Evolutionary conservation across 257 asterid genomes (phyloP).

Genomic region (Paraleonurus japonicus): DNA sequence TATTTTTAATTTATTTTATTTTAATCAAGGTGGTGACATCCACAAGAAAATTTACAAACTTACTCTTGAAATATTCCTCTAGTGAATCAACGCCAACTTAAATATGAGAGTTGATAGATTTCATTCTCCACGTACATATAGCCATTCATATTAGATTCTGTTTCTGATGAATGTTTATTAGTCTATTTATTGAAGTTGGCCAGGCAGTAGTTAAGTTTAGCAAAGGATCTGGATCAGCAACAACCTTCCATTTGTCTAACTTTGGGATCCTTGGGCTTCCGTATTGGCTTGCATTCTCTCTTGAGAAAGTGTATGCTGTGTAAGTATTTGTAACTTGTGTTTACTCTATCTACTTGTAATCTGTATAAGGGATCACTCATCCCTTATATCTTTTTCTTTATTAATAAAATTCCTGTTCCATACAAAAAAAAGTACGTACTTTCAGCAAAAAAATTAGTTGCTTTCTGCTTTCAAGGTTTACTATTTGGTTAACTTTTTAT

Average conservation of each 20-base stretch:
- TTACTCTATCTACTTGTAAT: too few relatives aligned
- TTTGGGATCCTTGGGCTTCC: slow-evolving; percentile 86
- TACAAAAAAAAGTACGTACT: too few relatives aligned
- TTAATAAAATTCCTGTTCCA: too few relatives aligned
- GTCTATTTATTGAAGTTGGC: slow-evolving; percentile 58
- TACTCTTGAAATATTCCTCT: too few relatives aligned
- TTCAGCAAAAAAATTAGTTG: neutral
- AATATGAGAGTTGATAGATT: too few relatives aligned
- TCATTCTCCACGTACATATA: too few relatives aligned
- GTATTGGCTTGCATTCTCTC: slow-evolving; percentile 71
- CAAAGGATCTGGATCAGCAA: slow-evolving; percentile 46
- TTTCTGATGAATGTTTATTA: slow-evolving; percentile 27
- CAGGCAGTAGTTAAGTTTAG: slow-evolving; percentile 62
- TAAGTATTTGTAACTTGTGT: slow-evolving; percentile 33
- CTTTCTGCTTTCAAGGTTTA: slow-evolving; percentile 22
- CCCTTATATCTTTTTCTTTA: too few relatives aligned
- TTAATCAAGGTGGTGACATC: neutral
- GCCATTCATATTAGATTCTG: too few relatives aligned
- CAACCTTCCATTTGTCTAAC: slow-evolving; percentile 62
- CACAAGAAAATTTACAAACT: too few relatives aligned
- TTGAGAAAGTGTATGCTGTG: slow-evolving; percentile 65
- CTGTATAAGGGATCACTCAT: too few relatives aligned
- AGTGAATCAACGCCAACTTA: too few relatives aligned
- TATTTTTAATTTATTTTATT: neutral
- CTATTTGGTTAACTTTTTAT: slow-evolving; percentile 23